phyloP scores from a whole-genome alignment of 2,329 filamentous ascomycete genomes.

The Fusarium sp. region DNA sequence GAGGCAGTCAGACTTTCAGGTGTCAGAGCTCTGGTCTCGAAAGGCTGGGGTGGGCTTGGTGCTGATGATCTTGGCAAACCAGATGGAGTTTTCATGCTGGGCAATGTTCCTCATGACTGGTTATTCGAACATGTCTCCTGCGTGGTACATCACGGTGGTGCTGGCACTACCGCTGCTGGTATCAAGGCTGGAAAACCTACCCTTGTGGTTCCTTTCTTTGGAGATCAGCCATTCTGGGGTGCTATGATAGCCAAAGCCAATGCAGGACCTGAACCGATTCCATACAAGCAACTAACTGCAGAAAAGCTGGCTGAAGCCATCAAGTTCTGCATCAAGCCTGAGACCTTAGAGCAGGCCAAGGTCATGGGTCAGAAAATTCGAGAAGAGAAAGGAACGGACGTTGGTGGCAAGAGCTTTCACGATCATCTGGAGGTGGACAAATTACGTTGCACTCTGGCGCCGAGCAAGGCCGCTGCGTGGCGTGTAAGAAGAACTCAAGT shows the following conservation, averaged over 20 bases:
- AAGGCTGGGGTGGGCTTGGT: slow-evolving; percentile 89
- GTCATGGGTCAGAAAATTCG: slow-evolving; percentile 73
- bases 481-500: slow-evolving; percentile 75
- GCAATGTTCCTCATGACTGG: slow-evolving; percentile 91
- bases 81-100: slow-evolving; percentile 83
- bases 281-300: slow-evolving; percentile 73
- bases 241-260: slow-evolving; percentile 78
- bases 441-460: slow-evolving; percentile 77
- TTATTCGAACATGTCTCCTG: slow-evolving; percentile 83
- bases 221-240: slow-evolving; percentile 87
- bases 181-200: slow-evolving; percentile 84
- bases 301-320: slow-evolving; percentile 76
- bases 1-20: slow-evolving; percentile 74
- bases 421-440: slow-evolving; percentile 73
- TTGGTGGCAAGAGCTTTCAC: slow-evolving; percentile 76
- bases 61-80: slow-evolving; percentile 77
- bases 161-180: slow-evolving; percentile 89
- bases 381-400: slow-evolving; percentile 72
- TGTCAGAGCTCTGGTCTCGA: slow-evolving; percentile 83
- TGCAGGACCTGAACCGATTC: slow-evolving; percentile 77
- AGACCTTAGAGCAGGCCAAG: slow-evolving; percentile 66
- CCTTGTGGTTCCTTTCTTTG: slow-evolving; percentile 87
- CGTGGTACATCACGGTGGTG: slow-evolving; percentile 89
- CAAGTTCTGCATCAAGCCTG: slow-evolving; percentile 67
- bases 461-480: slow-evolving; percentile 79